Evolutionary conservation across 495 filamentous ascomycete species (phyloP), one percentile per base, ranked within the genome.

Genomic region (Penicillium cosmopolitanum): DNA sequence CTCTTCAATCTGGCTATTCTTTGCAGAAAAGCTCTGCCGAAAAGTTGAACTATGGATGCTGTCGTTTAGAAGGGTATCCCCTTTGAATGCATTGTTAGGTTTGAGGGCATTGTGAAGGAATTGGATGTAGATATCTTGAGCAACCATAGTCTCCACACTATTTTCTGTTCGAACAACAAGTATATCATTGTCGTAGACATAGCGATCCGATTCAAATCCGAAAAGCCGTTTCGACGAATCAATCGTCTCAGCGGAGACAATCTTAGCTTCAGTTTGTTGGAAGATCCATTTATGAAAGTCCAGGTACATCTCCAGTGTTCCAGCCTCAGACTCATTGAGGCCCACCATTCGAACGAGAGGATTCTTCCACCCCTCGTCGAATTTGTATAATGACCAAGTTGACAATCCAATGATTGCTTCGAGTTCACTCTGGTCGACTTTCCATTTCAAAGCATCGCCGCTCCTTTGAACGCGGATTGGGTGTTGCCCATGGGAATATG

Each of bases 211-310:
- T 1, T 60, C 53, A 25, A 57, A 63, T 0, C 72, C 68, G 47
- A 78, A 78, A 0, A 69, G 44, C 4, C 61, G 66, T 3, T 51
- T 40, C 0, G 67, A 57, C 8, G 61, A 50, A 15, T 67, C 52
- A 3, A 73, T 58, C 42, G 50, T 56, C 63, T 52, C 35, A 12
- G 2, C 42, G 1, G 42, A 6, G 11, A 71, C 55, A 52, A 75
- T 55, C n/a, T 25, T 60, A 0, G 70, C 66, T 53, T 75, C 66
- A 0, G 60, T 68, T 21, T 72, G 66, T 2, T 69, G 64, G 31
- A 65, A 73, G 2, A 78, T 75, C 73, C 75, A 78, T 56, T 76
- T 78, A n/a, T 72, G 64, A 53, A 74, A 78, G 36, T 68, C 66
- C 10, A 71, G 63, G 31, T 71, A 70, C 2, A 68, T 72, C 19